phyloP scores from a whole-genome alignment of 176 grass and related monocot genomes.

The Tuctoria greenei region DNA sequence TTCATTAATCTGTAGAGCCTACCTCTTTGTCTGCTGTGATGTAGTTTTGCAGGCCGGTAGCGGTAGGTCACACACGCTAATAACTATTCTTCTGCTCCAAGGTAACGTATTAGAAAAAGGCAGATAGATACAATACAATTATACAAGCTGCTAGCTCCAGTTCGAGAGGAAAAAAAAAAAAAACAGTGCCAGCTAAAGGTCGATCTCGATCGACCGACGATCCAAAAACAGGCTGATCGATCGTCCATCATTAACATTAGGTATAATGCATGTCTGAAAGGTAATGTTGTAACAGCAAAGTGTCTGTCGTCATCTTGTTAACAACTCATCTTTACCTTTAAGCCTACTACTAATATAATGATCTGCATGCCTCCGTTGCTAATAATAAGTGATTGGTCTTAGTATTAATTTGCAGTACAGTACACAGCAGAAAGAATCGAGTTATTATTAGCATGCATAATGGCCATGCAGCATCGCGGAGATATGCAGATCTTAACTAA shows the following conservation, averaged over 20 bases:
- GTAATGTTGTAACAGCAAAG: not conserved
- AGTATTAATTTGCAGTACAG: not conserved
- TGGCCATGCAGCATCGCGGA: constrained; percentile 2
- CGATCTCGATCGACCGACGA: not conserved
- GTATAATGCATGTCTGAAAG: not conserved
- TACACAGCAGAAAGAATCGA: not conserved
- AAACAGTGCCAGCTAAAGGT: not conserved
- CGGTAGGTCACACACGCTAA: constrained; percentile 9
- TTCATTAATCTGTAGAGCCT: constrained; percentile 10
- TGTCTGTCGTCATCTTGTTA: not conserved
- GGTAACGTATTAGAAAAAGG: not conserved
- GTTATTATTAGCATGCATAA: not conserved
- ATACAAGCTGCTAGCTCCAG: not conserved
- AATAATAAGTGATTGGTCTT: constrained; percentile 13
- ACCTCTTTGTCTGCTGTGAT: constrained; percentile 8
- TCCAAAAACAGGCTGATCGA: not conserved
- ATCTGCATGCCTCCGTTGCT: constrained; percentile 27
- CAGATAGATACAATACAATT: no score
- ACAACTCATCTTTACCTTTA: constrained; percentile 31
- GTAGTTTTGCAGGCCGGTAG: constrained; percentile 31
- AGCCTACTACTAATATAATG: constrained; percentile 12
- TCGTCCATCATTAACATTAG: constrained; percentile 27
- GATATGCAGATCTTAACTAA: not conserved
- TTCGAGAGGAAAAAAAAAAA: not conserved
- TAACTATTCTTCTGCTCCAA: not conserved